These are phyloP conservation scores for Triangularia verruculosa DNA, from an alignment of 2,329 filamentous ascomycete genomes.

Conservation along the genomic window DNA sequence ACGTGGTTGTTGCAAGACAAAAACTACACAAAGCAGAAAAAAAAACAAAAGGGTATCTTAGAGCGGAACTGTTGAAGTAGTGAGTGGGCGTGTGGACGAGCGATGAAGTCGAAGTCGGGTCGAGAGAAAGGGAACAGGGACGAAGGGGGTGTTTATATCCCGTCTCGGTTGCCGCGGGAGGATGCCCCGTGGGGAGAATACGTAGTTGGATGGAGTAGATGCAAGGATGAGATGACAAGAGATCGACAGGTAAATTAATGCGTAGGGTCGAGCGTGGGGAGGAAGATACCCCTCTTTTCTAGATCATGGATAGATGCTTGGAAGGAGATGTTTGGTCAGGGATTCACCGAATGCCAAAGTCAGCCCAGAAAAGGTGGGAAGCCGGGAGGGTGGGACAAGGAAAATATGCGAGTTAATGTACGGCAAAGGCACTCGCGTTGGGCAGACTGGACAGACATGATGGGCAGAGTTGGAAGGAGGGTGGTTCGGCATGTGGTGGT, in stretches of 20 bases:
- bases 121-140: background rate
- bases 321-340: background rate
- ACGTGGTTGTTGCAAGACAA: background rate
- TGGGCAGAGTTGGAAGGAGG: background rate
- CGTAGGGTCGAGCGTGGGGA: background rate
- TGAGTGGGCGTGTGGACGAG: background rate
- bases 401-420: background rate
- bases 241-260: background rate
- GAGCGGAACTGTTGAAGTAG: background rate
- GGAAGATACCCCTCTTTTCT: conserved; percentile 1
- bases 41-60: background rate
- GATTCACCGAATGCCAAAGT: background rate
- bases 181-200: background rate
- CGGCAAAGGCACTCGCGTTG: background rate
- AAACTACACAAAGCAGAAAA: background rate
- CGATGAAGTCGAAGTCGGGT: background rate
- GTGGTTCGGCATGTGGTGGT: conserved; percentile 21
- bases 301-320: conserved; percentile 1
- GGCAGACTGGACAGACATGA: background rate
- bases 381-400: background rate
- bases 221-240: conserved; percentile 5
- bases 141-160: conserved; percentile 5
- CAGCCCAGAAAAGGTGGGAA: background rate
- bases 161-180: background rate
- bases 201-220: conserved; percentile 1